phyloP scores from a whole-genome alignment of 148 eudicot genomes.

The Arbutus unedo region DNA sequence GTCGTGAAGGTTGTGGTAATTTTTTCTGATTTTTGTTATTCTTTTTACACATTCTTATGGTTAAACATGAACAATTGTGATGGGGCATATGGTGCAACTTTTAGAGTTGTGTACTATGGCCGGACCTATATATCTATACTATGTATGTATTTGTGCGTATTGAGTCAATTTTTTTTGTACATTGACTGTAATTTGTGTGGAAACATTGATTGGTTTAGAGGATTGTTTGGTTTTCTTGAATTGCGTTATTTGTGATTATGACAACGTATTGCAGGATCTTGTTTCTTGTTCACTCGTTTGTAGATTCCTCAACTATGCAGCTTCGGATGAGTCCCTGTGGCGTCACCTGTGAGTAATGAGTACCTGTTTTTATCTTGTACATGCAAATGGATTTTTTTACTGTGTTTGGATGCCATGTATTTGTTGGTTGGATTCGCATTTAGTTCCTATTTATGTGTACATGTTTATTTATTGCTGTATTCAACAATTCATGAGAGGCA shows the following conservation, averaged over 20 bases:
- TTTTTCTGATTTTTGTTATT: background rate
- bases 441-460: background rate
- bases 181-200: background rate
- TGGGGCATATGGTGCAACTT: background rate
- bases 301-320: slow-evolving; percentile 61
- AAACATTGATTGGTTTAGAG: background rate
- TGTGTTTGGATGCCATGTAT: background rate
- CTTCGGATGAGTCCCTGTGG: slow-evolving; percentile 93
- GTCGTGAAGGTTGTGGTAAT: background rate
- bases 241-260: background rate
- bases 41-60: background rate
- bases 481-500: background rate
- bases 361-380: background rate
- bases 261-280: slow-evolving; percentile 61
- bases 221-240: background rate
- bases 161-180: background rate
- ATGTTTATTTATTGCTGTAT: background rate
- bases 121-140: background rate
- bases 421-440: background rate
- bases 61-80: background rate
- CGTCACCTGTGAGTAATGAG: slow-evolving; percentile 80
- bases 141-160: background rate
- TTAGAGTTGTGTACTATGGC: background rate
- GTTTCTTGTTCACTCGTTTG: slow-evolving; percentile 81
- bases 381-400: background rate